A percentile compares a stretch with the other conserved stretches of the same genome.
These are phyloP conservation scores for Cordyceps farinosa DNA, from an alignment of 2,329 filamentous ascomycete species.

Conservation along the genomic window DNA sequence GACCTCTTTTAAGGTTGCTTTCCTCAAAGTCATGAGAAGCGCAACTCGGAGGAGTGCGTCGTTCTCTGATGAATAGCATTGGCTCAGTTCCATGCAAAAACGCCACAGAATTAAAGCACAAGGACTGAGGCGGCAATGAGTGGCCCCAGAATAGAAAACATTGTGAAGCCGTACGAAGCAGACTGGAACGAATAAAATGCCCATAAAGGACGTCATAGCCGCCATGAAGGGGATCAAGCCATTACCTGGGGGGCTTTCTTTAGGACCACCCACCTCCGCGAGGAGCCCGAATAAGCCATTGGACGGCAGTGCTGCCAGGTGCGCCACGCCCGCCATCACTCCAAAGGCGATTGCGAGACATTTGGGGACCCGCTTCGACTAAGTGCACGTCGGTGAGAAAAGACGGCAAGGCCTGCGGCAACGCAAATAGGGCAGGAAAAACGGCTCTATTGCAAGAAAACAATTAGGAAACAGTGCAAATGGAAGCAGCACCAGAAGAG, in stretches of 20 bases:
- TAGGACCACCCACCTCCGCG: neutral
- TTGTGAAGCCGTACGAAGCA: constrained; percentile 44
- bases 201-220: no score
- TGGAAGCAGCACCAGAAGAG: neutral
- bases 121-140: no score
- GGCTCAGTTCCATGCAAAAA: no score
- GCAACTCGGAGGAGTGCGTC: no score
- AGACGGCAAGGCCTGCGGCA: neutral
- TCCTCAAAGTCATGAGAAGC: no score
- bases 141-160: no score
- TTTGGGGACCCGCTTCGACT: neutral
- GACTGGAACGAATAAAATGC: constrained; percentile 33
- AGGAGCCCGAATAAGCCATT: neutral
- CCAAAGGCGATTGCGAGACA: neutral
- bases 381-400: constrained; percentile 2
- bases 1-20: no score
- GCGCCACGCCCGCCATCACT: neutral
- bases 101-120: no score
- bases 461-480: neutral
- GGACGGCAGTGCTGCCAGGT: neutral
- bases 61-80: no score
- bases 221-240: neutral
- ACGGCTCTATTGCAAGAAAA: neutral
- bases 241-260: neutral
- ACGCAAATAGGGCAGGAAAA: neutral